Percentiles rank a stretch among this genome's conserved stretches.
phyloP scores from a whole-genome alignment of 2,329 filamentous ascomycete species.

The Didymella segeticola region DNA sequence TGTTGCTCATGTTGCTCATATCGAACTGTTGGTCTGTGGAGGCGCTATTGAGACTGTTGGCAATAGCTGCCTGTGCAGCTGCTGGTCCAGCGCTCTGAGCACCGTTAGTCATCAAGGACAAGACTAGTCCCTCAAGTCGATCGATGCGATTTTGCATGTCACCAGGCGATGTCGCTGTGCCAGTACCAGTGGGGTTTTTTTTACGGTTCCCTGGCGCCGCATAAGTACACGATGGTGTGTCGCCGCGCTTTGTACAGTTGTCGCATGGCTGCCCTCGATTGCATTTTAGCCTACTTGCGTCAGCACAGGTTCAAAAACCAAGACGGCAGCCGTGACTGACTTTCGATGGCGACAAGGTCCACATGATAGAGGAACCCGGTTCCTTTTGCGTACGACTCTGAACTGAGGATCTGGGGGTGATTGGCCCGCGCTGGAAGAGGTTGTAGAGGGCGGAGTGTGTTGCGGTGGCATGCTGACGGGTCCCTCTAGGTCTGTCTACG shows the following conservation, averaged over 20 bases:
- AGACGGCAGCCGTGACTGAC: conserved; percentile 57
- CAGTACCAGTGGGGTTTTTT: conserved; percentile 67
- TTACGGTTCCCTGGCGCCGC: conserved; percentile 73
- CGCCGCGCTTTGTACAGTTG: conserved; percentile 90
- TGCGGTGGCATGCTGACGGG: conserved; percentile 65
- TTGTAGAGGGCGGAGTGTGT: conserved; percentile 74
- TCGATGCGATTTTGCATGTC: conserved; percentile 99
- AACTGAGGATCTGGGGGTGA: conserved; percentile 89
- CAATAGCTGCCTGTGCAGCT: conserved; percentile 66
- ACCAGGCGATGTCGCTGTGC: conserved; percentile 71
- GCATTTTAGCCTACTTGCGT: conserved; percentile 74
- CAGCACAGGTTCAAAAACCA: conserved; percentile 12
- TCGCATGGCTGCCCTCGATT: conserved; percentile 90
- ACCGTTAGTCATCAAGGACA: conserved; percentile 93
- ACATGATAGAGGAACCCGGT: conserved; percentile 89
- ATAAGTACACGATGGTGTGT: conserved; percentile 83
- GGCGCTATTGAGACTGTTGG: conserved; percentile 52
- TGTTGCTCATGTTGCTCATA: conserved; percentile 62
- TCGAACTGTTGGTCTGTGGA: conserved; percentile 53
- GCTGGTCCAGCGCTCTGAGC: conserved; percentile 65
- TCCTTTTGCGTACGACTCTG: conserved; percentile 87
- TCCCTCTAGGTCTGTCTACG: no score
- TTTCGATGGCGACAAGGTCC: conserved; percentile 91
- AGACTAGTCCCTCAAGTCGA: conserved; percentile 86
- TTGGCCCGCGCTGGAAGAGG: conserved; percentile 75